Percentiles rank a stretch among this genome's conserved stretches.
Evolutionary conservation across 805 yeast genomes (phyloP).

Genomic region (Wickerhamiella alocasiicola): DNA sequence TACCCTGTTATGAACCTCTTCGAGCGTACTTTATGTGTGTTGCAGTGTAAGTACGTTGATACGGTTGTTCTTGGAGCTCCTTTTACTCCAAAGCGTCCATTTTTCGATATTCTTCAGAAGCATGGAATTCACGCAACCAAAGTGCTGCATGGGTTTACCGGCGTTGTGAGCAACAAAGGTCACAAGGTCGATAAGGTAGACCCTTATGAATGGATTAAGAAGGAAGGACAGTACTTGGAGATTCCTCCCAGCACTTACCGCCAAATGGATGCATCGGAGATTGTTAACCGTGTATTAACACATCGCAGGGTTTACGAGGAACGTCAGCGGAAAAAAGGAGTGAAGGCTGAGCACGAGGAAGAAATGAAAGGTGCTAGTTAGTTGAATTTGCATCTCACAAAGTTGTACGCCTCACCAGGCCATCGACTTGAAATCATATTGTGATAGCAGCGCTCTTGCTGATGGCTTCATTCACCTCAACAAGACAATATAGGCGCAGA

Average conservation of each 20-base stretch:
- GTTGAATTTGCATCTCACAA: no score
- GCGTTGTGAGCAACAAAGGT: slow-evolving; percentile 28
- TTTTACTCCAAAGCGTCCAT: neutral
- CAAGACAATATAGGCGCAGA: no score
- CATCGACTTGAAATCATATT: no score
- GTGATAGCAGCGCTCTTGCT: no score
- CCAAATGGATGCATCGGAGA: slow-evolving; percentile 54
- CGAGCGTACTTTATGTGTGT: slow-evolving; percentile 75
- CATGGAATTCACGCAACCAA: slow-evolving; percentile 27
- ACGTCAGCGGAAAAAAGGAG: slow-evolving; percentile 77
- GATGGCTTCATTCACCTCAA: no score
- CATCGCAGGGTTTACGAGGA: slow-evolving; percentile 65
- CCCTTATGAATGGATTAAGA: slow-evolving; percentile 31
- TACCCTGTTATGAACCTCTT: slow-evolving; percentile 78
- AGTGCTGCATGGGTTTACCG: slow-evolving; percentile 51
- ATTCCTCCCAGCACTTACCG: slow-evolving; percentile 47
- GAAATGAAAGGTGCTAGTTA: slow-evolving; percentile 19
- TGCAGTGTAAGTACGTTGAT: slow-evolving; percentile 79
- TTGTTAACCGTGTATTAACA: slow-evolving; percentile 60
- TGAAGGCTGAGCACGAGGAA: slow-evolving; percentile 42
- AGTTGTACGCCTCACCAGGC: no score
- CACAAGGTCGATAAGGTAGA: slow-evolving; percentile 22
- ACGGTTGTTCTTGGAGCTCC: slow-evolving; percentile 67
- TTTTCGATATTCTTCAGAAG: slow-evolving; percentile 31
- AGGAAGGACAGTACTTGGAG: slow-evolving; percentile 30